Conservation (phyloP, 2,329 filamentous ascomycete species). For the Talaromyces sp. region DNA sequence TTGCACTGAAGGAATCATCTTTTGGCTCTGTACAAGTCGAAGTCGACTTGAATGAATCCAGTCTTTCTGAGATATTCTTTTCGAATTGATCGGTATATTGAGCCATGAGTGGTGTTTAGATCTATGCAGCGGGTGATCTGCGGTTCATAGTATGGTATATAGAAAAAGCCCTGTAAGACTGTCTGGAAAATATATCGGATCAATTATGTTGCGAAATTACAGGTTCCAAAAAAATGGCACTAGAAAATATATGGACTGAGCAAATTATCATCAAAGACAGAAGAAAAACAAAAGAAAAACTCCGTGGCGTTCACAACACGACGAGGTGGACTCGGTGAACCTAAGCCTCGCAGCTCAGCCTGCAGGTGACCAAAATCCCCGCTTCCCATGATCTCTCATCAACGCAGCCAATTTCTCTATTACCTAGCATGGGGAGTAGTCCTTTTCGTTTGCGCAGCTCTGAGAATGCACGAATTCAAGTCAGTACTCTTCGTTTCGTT, state of each 20-base stretch:
- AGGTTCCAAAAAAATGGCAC: not conserved
- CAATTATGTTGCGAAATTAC: not conserved
- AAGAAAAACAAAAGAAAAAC: not conserved
- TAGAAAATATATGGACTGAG: not conserved
- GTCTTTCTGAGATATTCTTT: not conserved
- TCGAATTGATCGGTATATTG: not conserved
- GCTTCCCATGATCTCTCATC: not conserved
- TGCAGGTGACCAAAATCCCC: not conserved
- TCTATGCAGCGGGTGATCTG: not conserved
- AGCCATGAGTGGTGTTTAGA: not conserved
- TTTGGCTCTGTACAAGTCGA: not conserved
- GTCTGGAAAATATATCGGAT: not conserved
- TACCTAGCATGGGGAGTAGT: not conserved
- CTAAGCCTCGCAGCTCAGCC: not conserved
- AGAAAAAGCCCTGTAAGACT: not conserved
- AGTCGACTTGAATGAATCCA: not conserved
- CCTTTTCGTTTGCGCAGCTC: not conserved
- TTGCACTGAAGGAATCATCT: not conserved
- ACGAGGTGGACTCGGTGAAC: not conserved
- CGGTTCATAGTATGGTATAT: not conserved
- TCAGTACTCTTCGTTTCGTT: not conserved
- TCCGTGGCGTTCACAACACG: not conserved
- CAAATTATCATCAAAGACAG: not conserved
- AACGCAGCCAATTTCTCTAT: not conserved
- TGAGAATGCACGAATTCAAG: not conserved